phyloP scores from a whole-genome alignment of 331 rosid species.

The Malus hybrid region DNA sequence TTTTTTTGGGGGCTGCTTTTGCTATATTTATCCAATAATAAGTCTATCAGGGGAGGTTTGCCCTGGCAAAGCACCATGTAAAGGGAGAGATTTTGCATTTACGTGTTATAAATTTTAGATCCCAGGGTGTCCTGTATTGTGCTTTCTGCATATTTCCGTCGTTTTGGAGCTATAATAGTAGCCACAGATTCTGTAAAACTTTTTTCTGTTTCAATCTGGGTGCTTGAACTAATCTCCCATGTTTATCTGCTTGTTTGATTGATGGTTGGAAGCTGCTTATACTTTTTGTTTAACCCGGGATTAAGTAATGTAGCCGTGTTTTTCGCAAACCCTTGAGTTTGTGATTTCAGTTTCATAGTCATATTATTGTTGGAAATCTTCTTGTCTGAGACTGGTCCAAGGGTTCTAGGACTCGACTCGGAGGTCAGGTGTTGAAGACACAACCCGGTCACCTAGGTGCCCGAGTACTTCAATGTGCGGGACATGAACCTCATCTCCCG shows the following conservation, averaged over 20 bases:
- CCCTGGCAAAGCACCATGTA: slow-evolving; percentile 36
- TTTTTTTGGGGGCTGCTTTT: slow-evolving; percentile 11
- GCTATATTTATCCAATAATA: slow-evolving; percentile 29
- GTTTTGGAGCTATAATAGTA: slow-evolving; percentile 6
- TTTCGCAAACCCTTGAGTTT: neutral
- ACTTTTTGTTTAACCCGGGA: slow-evolving; percentile 2
- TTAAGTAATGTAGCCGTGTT: neutral
- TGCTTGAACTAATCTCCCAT: neutral
- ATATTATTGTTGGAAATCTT: neutral
- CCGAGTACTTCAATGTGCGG: too few species aligned
- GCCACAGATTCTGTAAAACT: slow-evolving; percentile 11
- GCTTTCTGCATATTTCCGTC: neutral
- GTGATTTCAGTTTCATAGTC: neutral
- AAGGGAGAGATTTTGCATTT: slow-evolving; percentile 30
- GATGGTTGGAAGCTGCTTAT: slow-evolving; percentile 12
- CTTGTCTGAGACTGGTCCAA: neutral
- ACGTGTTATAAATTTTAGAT: slow-evolving; percentile 18
- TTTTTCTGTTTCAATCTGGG: neutral
- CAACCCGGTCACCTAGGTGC: too few species aligned
- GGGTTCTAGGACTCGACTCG: too few species aligned
- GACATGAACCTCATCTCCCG: too few species aligned
- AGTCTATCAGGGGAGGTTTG: slow-evolving; percentile 29
- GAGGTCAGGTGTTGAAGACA: too few species aligned
- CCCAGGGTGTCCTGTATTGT: slow-evolving; percentile 10
- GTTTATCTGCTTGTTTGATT: neutral